These are phyloP conservation scores for Lactifluus subvellereus DNA, from an alignment of 768 basidiomycete genomes.

Conservation along the genomic window DNA sequence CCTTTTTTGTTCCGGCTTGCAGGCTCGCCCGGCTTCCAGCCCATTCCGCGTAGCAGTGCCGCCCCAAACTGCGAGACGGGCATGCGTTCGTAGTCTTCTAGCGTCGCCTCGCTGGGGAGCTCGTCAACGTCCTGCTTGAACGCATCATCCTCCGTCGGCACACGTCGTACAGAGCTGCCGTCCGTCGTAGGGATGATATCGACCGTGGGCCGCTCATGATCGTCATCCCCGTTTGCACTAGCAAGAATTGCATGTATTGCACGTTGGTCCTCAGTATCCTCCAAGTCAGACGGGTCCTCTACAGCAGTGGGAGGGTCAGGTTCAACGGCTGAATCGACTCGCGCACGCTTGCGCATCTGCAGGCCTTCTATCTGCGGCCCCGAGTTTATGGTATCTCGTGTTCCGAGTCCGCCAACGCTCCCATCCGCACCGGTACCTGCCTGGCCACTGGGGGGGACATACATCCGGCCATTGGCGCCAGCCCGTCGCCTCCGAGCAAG, in stretches of 20 bases:
- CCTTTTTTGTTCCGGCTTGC: slow-evolving; percentile 50
- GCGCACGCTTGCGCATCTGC: slow-evolving; percentile 40
- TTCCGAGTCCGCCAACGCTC: slow-evolving; percentile 72
- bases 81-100: slow-evolving; percentile 84
- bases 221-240: slow-evolving; percentile 38
- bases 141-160: slow-evolving; percentile 76
- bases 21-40: slow-evolving; percentile 81
- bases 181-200: slow-evolving; percentile 52
- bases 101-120: slow-evolving; percentile 67
- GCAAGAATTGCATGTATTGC: slow-evolving; percentile 79
- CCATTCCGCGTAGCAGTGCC: slow-evolving; percentile 93
- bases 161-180: slow-evolving; percentile 28
- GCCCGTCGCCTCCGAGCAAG: slow-evolving; percentile 61
- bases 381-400: slow-evolving; percentile 67
- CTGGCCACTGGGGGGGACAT: slow-evolving; percentile 57
- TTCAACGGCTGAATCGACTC: slow-evolving; percentile 27
- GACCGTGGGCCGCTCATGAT: slow-evolving; percentile 37
- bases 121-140: slow-evolving; percentile 77
- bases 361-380: slow-evolving; percentile 68
- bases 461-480: slow-evolving; percentile 38
- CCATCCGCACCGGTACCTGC: slow-evolving; percentile 59
- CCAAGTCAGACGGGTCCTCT: slow-evolving; percentile 32
- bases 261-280: slow-evolving; percentile 68
- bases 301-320: slow-evolving; percentile 29
- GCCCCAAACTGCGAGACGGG: slow-evolving; percentile 92